phyloP scores from a whole-genome alignment of 2,329 filamentous ascomycete genomes.

The Fusarium mundagurra region DNA sequence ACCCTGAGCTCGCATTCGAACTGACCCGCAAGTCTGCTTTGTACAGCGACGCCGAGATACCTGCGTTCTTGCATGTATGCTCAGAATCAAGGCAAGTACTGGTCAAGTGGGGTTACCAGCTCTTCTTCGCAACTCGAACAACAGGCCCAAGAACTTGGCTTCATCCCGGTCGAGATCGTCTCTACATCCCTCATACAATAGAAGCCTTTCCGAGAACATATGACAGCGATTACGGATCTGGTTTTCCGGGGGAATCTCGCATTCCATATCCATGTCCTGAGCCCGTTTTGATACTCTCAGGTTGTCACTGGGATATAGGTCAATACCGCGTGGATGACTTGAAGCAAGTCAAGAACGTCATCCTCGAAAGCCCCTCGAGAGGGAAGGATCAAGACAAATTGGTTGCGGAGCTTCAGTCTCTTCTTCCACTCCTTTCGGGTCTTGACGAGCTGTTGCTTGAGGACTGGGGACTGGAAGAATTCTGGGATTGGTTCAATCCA shows the following conservation, averaged over 20 bases:
- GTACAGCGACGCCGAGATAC: neutral
- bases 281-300: neutral
- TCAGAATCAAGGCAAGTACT: neutral
- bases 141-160: neutral
- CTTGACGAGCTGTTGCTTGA: neutral
- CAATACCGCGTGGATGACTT: neutral
- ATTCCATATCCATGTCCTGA: neutral
- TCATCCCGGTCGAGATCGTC: neutral
- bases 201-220: neutral
- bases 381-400: neutral
- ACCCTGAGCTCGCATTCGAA: neutral
- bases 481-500: neutral
- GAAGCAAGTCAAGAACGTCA: neutral
- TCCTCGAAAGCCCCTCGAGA: neutral
- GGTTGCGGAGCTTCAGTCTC: neutral
- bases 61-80: neutral
- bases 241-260: neutral
- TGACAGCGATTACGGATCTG: neutral
- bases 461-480: neutral
- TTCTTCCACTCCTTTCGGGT: neutral
- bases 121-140: neutral
- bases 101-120: neutral
- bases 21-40: neutral
- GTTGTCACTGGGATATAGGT: neutral
- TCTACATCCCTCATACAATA: neutral